A percentile compares a stretch with the other conserved stretches of the same genome.
phyloP scores from a whole-genome alignment of 805 yeast species.

The Zygosaccharomyces bailii region DNA sequence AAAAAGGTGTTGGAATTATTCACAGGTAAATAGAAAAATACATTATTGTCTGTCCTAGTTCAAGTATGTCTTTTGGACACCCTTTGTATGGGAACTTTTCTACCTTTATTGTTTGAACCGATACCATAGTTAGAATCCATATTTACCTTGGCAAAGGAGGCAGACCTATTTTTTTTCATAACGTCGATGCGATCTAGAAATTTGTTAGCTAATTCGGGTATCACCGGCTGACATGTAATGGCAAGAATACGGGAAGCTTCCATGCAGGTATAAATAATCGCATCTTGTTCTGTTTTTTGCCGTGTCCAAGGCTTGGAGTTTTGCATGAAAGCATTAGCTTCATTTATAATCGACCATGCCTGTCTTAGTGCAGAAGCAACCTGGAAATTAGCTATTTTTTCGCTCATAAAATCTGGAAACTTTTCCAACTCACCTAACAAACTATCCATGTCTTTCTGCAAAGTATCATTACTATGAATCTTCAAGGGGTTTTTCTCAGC shows the following conservation, averaged over 20 bases:
- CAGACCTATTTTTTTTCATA: slow-evolving; percentile 37
- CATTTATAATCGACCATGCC: slow-evolving; percentile 57
- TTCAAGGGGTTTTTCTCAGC: slow-evolving; percentile 19
- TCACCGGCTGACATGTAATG: slow-evolving; percentile 65
- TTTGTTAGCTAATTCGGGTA: slow-evolving; percentile 58
- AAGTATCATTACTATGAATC: slow-evolving; percentile 7
- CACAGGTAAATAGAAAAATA: slow-evolving; percentile 11
- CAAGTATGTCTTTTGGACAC: slow-evolving; percentile 12
- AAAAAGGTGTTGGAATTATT: slow-evolving; percentile 7
- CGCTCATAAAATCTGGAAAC: slow-evolving; percentile 41
- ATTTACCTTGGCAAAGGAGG: slow-evolving; percentile 49
- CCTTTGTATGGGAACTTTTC: slow-evolving; percentile 45
- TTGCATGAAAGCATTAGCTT: slow-evolving; percentile 67
- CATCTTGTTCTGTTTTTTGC: slow-evolving; percentile 42
- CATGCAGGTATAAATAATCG: slow-evolving; percentile 58
- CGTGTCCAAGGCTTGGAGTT: slow-evolving; percentile 71
- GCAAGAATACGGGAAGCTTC: slow-evolving; percentile 69
- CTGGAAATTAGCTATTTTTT: slow-evolving; percentile 45
- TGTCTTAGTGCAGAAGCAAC: slow-evolving; percentile 53
- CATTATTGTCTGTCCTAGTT: too few species aligned
- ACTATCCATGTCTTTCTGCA: slow-evolving; percentile 23
- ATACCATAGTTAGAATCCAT: slow-evolving; percentile 60
- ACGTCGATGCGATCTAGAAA: slow-evolving; percentile 67
- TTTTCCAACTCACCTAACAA: slow-evolving; percentile 37
- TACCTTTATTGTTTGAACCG: slow-evolving; percentile 50